These are phyloP conservation scores for Phytophthora sp. DNA, from an alignment of 352 stramenopile species.

Conservation along the genomic window DNA sequence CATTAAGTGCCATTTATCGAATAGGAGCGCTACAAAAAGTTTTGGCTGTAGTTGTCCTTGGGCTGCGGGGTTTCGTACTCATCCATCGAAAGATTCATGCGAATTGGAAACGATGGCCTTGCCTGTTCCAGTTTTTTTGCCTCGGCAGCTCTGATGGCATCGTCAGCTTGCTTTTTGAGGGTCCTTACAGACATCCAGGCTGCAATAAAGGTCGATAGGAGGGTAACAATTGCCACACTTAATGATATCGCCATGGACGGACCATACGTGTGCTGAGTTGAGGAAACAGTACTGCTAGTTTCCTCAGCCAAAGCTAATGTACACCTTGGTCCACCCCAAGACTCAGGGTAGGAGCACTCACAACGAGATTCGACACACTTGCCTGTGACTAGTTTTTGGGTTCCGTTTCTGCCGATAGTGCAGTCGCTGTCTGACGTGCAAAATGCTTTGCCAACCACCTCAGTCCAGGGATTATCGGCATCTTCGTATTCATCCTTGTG, in stretches of 20 bases:
- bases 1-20: too few species aligned
- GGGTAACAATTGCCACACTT: slow-evolving; percentile 25
- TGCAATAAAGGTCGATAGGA: slow-evolving; percentile 32
- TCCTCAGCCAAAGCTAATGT: slow-evolving; percentile 19
- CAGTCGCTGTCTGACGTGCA: slow-evolving; percentile 38
- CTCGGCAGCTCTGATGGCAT: slow-evolving; percentile 21
- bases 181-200: slow-evolving; percentile 25
- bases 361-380: slow-evolving; percentile 38
- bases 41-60: slow-evolving; percentile 46
- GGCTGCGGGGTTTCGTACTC: slow-evolving; percentile 22
- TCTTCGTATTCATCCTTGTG: slow-evolving; percentile 42
- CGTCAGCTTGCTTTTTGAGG: slow-evolving; percentile 23
- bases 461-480: slow-evolving; percentile 19
- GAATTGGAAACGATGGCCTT: slow-evolving; percentile 15
- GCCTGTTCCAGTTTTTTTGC: slow-evolving; percentile 19
- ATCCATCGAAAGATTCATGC: slow-evolving; percentile 20
- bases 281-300: background rate
- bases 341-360: slow-evolving; percentile 28
- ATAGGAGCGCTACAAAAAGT: slow-evolving; percentile 30
- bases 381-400: slow-evolving; percentile 32
- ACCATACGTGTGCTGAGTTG: slow-evolving; percentile 24
- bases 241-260: slow-evolving; percentile 34
- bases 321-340: slow-evolving; percentile 45
- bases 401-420: slow-evolving; percentile 29
- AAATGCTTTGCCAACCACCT: slow-evolving; percentile 31